Conservation (phyloP, 176 grass and related monocot genomes). For the Triticum urartu region DNA sequence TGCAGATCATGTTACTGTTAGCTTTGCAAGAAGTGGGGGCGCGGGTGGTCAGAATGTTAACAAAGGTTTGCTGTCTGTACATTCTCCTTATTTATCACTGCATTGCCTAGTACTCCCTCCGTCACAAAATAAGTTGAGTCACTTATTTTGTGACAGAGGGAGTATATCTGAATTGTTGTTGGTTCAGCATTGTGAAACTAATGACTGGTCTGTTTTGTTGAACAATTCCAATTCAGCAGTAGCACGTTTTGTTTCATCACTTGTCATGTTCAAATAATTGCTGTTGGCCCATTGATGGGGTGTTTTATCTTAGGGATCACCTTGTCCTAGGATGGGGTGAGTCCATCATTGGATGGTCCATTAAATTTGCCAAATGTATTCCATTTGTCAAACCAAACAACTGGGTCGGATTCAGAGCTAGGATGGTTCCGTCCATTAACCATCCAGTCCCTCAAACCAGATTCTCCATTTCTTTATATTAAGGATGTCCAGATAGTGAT, state of each 20-base stretch:
- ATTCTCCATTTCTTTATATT: not conserved
- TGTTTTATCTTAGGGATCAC: not conserved
- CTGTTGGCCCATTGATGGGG: not conserved
- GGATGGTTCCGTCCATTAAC: not conserved
- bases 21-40: slow-evolving; percentile 95
- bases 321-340: not conserved
- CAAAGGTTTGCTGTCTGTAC: slow-evolving; percentile 53
- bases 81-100: not conserved
- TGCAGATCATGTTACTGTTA: slow-evolving; percentile 84
- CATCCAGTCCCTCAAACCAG: not conserved
- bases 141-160: too few species aligned
- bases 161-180: not conserved
- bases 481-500: slow-evolving; percentile 1
- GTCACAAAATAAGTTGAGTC: too few species aligned
- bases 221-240: not conserved
- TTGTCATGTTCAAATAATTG: slow-evolving; percentile 6
- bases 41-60: slow-evolving; percentile 99
- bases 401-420: not conserved
- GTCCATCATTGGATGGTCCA: not conserved
- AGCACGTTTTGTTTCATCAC: slow-evolving; percentile 4
- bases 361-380: not conserved
- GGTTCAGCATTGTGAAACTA: slow-evolving; percentile 1
- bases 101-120: not conserved
- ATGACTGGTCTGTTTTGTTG: not conserved
- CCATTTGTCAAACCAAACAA: not conserved